These are phyloP conservation scores for Tirmania nivea DNA, from an alignment of 495 filamentous ascomycete genomes.

Conservation along the genomic window DNA sequence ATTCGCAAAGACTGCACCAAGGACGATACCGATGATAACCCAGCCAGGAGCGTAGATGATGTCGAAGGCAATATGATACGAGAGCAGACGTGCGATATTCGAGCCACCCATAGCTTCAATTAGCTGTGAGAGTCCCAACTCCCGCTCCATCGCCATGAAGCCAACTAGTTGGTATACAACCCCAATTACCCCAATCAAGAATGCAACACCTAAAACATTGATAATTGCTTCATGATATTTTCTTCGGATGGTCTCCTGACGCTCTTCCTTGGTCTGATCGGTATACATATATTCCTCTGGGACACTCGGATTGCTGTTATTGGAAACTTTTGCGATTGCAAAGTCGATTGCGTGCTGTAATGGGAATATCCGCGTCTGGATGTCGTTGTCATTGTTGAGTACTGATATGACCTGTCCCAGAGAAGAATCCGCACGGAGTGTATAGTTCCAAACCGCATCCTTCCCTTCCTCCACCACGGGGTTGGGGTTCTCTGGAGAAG, in stretches of 20 bases:
- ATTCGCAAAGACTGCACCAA: slow-evolving; percentile 40
- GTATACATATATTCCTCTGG: slow-evolving; percentile 51
- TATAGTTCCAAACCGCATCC: slow-evolving; percentile 62
- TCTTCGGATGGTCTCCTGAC: slow-evolving; percentile 33
- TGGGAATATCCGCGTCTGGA: slow-evolving; percentile 46
- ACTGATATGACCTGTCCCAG: slow-evolving; percentile 38
- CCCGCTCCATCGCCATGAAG: slow-evolving; percentile 53
- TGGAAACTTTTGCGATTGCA: slow-evolving; percentile 37
- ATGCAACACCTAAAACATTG: slow-evolving; percentile 42
- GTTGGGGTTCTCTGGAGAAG: slow-evolving; percentile 29
- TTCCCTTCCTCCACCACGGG: slow-evolving; percentile 29
- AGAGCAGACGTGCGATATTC: slow-evolving; percentile 42
- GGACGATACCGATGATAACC: slow-evolving; percentile 42
- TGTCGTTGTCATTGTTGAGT: slow-evolving; percentile 37
- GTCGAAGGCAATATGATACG: slow-evolving; percentile 47
- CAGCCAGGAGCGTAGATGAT: slow-evolving; percentile 46
- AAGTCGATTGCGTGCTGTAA: slow-evolving; percentile 55
- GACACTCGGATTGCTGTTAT: neutral
- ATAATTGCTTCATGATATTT: slow-evolving; percentile 28
- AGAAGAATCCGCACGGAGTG: slow-evolving; percentile 46
- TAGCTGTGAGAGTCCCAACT: slow-evolving; percentile 56
- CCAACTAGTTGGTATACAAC: slow-evolving; percentile 58
- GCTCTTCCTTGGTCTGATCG: slow-evolving; percentile 38
- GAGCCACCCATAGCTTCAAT: slow-evolving; percentile 69
- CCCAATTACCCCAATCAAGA: slow-evolving; percentile 46